These are phyloP conservation scores for Nigrograna mackinnonii DNA, from an alignment of 2,329 filamentous ascomycete species.

Conservation along the genomic window DNA sequence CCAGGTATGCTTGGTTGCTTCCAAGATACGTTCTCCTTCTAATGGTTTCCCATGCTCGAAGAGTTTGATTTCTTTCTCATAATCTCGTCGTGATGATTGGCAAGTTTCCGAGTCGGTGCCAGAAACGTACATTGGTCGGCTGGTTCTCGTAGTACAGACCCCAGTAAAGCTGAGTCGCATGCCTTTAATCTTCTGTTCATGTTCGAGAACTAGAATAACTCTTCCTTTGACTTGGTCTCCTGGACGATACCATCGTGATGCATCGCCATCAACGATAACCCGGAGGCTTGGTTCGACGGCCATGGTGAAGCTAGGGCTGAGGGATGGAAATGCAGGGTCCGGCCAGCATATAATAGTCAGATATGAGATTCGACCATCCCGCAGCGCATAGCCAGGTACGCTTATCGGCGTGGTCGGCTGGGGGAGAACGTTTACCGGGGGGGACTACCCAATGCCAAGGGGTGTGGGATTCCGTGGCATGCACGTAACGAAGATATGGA, in stretches of 20 bases:
- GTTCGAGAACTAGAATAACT: conserved; percentile 28
- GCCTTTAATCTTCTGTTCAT: conserved; percentile 28
- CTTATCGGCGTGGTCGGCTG: conserved; percentile 26
- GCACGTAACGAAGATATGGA: conserved; percentile 23
- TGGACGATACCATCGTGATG: conserved; percentile 27
- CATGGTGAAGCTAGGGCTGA: conserved; percentile 22
- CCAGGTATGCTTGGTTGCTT: conserved; percentile 34
- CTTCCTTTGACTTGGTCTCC: conserved; percentile 39
- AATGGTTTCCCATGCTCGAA: conserved; percentile 32
- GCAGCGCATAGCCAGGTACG: conserved; percentile 17
- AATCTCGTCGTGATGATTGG: conserved; percentile 18
- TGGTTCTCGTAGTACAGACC: conserved; percentile 35
- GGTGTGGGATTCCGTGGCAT: conserved; percentile 29
- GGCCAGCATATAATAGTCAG: conserved; percentile 22
- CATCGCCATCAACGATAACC: conserved; percentile 35
- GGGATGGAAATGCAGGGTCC: conserved; percentile 28
- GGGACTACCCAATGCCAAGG: conserved; percentile 26
- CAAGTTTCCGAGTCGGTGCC: conserved; percentile 15
- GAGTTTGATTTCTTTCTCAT: conserved; percentile 29
- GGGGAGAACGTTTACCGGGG: conserved; percentile 35
- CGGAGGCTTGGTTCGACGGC: conserved; percentile 24
- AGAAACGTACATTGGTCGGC: conserved; percentile 24
- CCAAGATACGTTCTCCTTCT: conserved; percentile 17
- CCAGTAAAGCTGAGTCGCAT: conserved; percentile 35
- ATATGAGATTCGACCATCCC: background rate